These are phyloP conservation scores for Aspergillus proliferans DNA, from an alignment of 2,329 filamentous ascomycete species.

Conservation along the genomic window DNA sequence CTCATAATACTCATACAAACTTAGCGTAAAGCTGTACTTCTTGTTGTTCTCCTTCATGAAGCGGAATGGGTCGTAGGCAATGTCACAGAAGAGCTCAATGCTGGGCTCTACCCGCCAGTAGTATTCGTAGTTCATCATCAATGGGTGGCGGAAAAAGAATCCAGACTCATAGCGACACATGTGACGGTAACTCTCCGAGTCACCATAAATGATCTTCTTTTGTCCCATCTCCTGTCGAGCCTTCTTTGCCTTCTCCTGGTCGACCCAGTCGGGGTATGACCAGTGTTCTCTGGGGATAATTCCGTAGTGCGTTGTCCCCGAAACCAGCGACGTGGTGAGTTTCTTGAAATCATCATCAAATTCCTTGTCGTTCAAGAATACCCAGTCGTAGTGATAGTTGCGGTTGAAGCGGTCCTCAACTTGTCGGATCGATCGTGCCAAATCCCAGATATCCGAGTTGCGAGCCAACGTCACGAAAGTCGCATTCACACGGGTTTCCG, in stretches of 20 bases:
- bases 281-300: slow-evolving; percentile 87
- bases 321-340: slow-evolving; percentile 81
- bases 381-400: slow-evolving; percentile 97
- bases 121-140: slow-evolving; percentile 96
- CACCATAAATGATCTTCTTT: slow-evolving; percentile 96
- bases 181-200: slow-evolving; percentile 93
- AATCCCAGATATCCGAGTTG: slow-evolving; percentile 93
- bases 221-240: slow-evolving; percentile 91
- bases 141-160: slow-evolving; percentile 93
- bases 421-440: slow-evolving; percentile 89
- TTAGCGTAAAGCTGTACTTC: slow-evolving; percentile 96
- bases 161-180: slow-evolving; percentile 99
- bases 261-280: slow-evolving; percentile 94
- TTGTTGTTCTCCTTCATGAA: slow-evolving; percentile 94
- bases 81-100: slow-evolving; percentile 92
- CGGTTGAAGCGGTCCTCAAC: slow-evolving; percentile 98
- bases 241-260: slow-evolving; percentile 84
- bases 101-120: slow-evolving; percentile 99
- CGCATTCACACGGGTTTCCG: slow-evolving; percentile 75
- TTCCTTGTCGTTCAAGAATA: slow-evolving; percentile 93
- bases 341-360: slow-evolving; percentile 93
- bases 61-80: slow-evolving; percentile 93
- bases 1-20: slow-evolving; percentile 91
- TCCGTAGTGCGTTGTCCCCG: slow-evolving; percentile 86
- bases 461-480: slow-evolving; percentile 95